Conservation (phyloP, 2,329 filamentous ascomycete species). For the Blumeria graminis region DNA sequence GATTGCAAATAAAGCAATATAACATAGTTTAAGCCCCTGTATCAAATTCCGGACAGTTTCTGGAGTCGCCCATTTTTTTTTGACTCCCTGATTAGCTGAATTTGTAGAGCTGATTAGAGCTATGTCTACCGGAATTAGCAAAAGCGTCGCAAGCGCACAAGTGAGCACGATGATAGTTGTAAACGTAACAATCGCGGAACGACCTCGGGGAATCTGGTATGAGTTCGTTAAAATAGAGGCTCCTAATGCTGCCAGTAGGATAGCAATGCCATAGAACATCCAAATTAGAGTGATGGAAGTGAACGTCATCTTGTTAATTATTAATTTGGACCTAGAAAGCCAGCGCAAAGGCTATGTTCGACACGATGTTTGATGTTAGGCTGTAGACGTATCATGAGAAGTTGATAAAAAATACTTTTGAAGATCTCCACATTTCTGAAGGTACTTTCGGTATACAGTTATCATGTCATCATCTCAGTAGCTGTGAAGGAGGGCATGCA, state of each 20-base stretch:
- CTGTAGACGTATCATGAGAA: no score
- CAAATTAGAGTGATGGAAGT: slow-evolving; percentile 83
- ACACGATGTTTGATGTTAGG: no score
- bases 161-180: slow-evolving; percentile 76
- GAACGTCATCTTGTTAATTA: slow-evolving; percentile 19
- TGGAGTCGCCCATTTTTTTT: slow-evolving; percentile 88
- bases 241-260: slow-evolving; percentile 51
- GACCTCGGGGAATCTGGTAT: slow-evolving; percentile 74
- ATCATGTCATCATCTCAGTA: no score
- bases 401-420: no score
- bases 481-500: no score
- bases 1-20: slow-evolving; percentile 79
- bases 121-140: slow-evolving; percentile 85
- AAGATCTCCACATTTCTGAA: no score
- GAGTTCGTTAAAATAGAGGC: slow-evolving; percentile 71
- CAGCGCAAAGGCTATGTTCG: no score
- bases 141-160: slow-evolving; percentile 67
- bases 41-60: slow-evolving; percentile 56
- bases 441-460: no score
- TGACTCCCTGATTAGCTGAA: slow-evolving; percentile 46
- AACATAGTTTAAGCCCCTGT: slow-evolving; percentile 61
- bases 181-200: slow-evolving; percentile 56
- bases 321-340: not conserved
- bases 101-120: slow-evolving; percentile 81
- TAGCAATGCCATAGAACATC: slow-evolving; percentile 70